Base-by-base conservation (phyloP, 305 asterid species). In the Stenogyne calaminthoides region DNA sequence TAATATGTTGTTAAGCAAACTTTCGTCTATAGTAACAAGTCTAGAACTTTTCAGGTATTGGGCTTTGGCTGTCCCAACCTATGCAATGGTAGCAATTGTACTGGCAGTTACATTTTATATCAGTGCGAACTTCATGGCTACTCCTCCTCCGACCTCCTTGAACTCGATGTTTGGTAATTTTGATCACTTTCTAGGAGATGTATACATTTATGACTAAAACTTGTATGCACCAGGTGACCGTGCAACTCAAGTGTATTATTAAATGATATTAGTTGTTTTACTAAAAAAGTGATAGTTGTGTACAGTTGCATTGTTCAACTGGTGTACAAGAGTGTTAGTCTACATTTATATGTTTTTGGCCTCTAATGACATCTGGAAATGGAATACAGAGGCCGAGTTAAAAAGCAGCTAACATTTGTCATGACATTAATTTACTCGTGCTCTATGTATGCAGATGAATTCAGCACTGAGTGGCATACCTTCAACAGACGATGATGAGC, bases 141-240 rank as follows among this genome's bases (percentile, higher is more conserved):
- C 98, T 57, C 97, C 97, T 74, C 91, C 99, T 78, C 94, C 99
- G 34, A 84, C 90, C 64, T 92, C 96, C 71, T 84, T 88, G 66
- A 82, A 83, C 82, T 77, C 90, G 36, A 88, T 90, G 61, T 92
- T 87, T 67, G 99, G 99, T 89, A 85, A 29, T 36, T 3, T 47
- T 36, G 19, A 47, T 36, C 59, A 42, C 74, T 51, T 20, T 20
- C 67, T 14, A n/a, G 37, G n/a, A 71, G 46, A 39, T 44, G 42
- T 60, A 57, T 42, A 58, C 10, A 20, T 63, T 14, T 32, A 1
- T 25, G 29, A 25, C 29, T 1, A 25, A 25, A 25, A 25, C 29
- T 25, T 25, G 29, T 25, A 1, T 25, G 29, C 29, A 25, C 3
- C 29, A 25, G 29, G 29, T 25, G 29, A 25, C 29, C 29, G 29